Evolutionary conservation across 2,329 filamentous ascomycete species (phyloP), one percentile per base, ranked within the genome.

Genomic region (Ambrosiella beaveri): DNA sequence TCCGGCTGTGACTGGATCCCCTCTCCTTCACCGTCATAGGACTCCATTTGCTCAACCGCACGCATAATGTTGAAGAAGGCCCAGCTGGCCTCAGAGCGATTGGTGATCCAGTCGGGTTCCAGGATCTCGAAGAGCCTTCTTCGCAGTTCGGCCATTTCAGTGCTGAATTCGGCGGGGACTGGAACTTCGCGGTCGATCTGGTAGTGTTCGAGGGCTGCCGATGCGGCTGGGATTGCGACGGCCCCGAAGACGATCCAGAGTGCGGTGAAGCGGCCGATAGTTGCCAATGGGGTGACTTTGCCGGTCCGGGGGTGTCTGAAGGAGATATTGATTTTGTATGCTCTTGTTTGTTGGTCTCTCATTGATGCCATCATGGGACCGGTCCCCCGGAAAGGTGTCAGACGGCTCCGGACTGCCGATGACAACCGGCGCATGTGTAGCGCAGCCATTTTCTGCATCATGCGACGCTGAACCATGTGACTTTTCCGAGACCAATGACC

Each of bases 261-360:
- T 13, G 56, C 59, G 2, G 56, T 41, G 0, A 65, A 88, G 63
- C 86, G 86, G 38, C 82, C 71, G 45, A 82, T 84, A 37, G 85
- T 17, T 8, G 44, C 91, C 85, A 62, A 85, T 76, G 62, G 79
- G 83, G 59, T 90, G 73, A 73, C 82, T 88, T 62, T 74, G 72
- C 63, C 81, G 84, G 62, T 81, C 81, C 66, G 89, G 84, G 0
- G 87, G 94, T n/a, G 86, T 88, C 19, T 47, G n/a, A 47, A 47
- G 44, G 44, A 13, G n/a, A 47, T 17, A 1, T 47, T 47, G n/a
- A 47, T 47, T 27, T 27, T 27, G n/a, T 15, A 47, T 47, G 44
- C 13, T 8, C 44, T 13, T 17, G 19, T 47, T 17, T 47, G 44
- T 8, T 8, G 8, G 19, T 47, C 70, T 39, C 70, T 72, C 66